These are phyloP conservation scores for Combretum micranthum DNA, from an alignment of 345 rosid genomes.

Conservation along the genomic window DNA sequence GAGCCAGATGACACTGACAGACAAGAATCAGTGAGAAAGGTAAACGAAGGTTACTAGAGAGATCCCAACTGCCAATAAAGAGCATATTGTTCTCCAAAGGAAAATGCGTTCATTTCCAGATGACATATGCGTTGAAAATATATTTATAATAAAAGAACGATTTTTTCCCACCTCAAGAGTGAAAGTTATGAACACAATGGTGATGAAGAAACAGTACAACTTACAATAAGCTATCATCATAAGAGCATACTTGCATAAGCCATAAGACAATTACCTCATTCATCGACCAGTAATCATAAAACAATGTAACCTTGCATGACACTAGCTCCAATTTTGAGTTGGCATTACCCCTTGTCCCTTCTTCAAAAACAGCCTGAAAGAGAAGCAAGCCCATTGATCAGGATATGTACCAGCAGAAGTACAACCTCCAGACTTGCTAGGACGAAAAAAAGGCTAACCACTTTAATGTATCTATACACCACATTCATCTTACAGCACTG, in stretches of 20 bases:
- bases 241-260: neutral
- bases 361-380: slow-evolving; percentile 48
- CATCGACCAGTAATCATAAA: slow-evolving; percentile 88
- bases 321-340: slow-evolving; percentile 51
- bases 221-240: neutral
- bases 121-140: neutral
- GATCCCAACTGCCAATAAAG: too few species aligned
- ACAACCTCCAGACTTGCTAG: neutral
- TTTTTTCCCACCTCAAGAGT: too few species aligned
- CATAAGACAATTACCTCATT: slow-evolving; percentile 51
- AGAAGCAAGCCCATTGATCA: neutral
- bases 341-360: slow-evolving; percentile 27
- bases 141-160: too few species aligned
- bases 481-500: too few species aligned
- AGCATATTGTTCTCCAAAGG: neutral
- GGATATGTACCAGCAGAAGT: neutral
- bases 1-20: too few species aligned
- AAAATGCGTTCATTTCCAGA: neutral
- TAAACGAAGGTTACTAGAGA: too few species aligned
- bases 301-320: slow-evolving; percentile 66
- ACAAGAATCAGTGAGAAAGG: too few species aligned
- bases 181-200: neutral
- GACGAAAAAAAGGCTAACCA: neutral
- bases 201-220: neutral
- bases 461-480: neutral